Evolutionary conservation across 495 filamentous ascomycete species (phyloP).

Genomic region (Penicillium manginii): DNA sequence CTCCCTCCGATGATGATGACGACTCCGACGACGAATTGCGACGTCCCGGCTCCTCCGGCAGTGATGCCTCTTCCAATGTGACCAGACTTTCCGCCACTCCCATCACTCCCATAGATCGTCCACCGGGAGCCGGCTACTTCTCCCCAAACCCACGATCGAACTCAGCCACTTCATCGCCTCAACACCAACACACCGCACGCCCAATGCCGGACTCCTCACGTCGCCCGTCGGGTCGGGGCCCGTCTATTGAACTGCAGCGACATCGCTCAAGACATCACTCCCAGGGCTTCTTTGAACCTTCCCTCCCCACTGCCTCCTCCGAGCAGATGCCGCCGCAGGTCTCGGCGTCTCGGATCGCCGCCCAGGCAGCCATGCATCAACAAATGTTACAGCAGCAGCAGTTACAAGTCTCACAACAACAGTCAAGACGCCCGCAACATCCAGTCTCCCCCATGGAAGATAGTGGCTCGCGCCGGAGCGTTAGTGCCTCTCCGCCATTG

Average conservation of each 20-base stretch:
- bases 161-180: constrained; percentile 33
- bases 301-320: constrained; percentile 70
- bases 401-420: background rate
- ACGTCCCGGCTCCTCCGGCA: constrained; percentile 53
- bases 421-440: background rate
- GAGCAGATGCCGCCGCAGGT: constrained; percentile 55
- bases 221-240: constrained; percentile 44
- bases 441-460: constrained; percentile 52
- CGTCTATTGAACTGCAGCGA: constrained; percentile 40
- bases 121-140: constrained; percentile 32
- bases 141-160: constrained; percentile 43
- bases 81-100: constrained; percentile 46
- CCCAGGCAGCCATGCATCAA: constrained; percentile 85
- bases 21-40: constrained; percentile 42
- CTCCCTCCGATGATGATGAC: constrained; percentile 28
- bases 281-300: constrained; percentile 89
- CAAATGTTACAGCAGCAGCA: background rate
- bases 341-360: constrained; percentile 84
- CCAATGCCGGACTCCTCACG: constrained; percentile 47
- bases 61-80: constrained; percentile 58
- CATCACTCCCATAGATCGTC: constrained; percentile 30
- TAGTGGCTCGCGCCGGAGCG: constrained; percentile 35
- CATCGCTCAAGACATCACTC: constrained; percentile 67
- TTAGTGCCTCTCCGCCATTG: constrained; percentile 50
- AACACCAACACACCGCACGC: constrained; percentile 38